Evolutionary conservation across 2,329 filamentous ascomycete species (phyloP).

Genomic region (Calycina herbarum): DNA sequence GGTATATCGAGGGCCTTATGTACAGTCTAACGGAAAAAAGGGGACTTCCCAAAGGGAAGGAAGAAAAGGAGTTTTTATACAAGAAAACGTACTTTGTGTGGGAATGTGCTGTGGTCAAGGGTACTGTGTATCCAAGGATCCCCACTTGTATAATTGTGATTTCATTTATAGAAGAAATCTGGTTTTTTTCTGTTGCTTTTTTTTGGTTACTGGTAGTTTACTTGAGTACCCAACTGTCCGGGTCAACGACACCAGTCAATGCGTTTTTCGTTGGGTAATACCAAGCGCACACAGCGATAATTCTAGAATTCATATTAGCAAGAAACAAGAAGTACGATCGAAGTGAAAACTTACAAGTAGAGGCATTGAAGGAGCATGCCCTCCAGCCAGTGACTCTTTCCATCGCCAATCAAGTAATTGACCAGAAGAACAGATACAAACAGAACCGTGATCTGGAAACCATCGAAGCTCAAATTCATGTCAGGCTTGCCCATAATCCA

Average conservation of each 20-base stretch:
- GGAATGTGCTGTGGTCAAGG: too few species aligned
- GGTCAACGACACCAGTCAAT: conserved; percentile 7
- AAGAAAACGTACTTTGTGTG: not conserved
- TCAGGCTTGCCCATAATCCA: conserved; percentile 69
- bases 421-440: conserved; percentile 83
- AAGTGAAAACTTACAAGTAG: conserved; percentile 31
- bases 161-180: not conserved
- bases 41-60: not conserved
- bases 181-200: not conserved
- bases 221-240: not conserved
- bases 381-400: conserved; percentile 50
- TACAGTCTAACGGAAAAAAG: not conserved
- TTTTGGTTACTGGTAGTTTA: not conserved
- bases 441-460: conserved; percentile 82
- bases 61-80: not conserved
- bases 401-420: conserved; percentile 83
- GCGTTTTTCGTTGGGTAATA: conserved; percentile 21
- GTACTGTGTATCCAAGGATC: too few species aligned
- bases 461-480: conserved; percentile 70
- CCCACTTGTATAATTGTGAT: not conserved
- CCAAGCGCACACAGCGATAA: conserved; percentile 28
- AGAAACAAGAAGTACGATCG: not conserved
- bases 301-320: not conserved
- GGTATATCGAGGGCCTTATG: not conserved
- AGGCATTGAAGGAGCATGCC: conserved; percentile 36